These are phyloP conservation scores for Tricholoma saponaceum DNA, from an alignment of 768 basidiomycete species.

Conservation along the genomic window DNA sequence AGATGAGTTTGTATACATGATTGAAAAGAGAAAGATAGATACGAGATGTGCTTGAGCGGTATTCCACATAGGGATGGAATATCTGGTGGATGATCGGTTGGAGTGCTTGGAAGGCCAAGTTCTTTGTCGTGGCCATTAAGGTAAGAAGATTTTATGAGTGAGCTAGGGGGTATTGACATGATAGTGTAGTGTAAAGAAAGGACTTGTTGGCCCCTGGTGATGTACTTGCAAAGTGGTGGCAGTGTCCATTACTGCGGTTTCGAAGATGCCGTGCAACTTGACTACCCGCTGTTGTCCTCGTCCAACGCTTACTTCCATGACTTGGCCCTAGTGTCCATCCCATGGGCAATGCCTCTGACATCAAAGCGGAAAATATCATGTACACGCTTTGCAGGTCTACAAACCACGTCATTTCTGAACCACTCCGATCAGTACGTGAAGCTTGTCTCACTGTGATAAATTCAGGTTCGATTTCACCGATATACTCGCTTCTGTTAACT, in stretches of 20 bases:
- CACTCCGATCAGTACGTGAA: not conserved
- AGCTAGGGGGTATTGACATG: conserved; percentile 12
- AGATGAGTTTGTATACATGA: not conserved
- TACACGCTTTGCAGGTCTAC: not conserved
- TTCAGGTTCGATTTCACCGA: too few relatives aligned
- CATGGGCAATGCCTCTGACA: not conserved
- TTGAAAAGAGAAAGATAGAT: conserved; percentile 24
- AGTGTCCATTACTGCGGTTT: not conserved
- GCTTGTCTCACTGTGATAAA: not conserved
- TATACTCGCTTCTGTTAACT: too few relatives aligned
- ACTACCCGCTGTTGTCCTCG: not conserved
- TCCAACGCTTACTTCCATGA: not conserved
- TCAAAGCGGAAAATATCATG: not conserved
- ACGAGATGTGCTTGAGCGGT: conserved; percentile 81
- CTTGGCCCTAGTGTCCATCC: conserved; percentile 1
- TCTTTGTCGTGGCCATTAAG: conserved; percentile 36
- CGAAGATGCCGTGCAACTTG: not conserved
- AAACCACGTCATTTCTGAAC: not conserved
- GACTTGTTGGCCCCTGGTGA: too few relatives aligned
- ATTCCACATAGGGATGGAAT: conserved; percentile 62
- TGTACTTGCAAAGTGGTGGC: not conserved
- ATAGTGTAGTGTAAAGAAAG: conserved; percentile 10
- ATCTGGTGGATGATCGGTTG: conserved; percentile 25
- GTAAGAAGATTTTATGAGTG: conserved; percentile 18
- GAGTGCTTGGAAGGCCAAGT: conserved; percentile 34